Evolutionary conservation across 805 yeast species (phyloP), one percentile per base, ranked within the genome.

Genomic region (Danielozyma ontarioensis): DNA sequence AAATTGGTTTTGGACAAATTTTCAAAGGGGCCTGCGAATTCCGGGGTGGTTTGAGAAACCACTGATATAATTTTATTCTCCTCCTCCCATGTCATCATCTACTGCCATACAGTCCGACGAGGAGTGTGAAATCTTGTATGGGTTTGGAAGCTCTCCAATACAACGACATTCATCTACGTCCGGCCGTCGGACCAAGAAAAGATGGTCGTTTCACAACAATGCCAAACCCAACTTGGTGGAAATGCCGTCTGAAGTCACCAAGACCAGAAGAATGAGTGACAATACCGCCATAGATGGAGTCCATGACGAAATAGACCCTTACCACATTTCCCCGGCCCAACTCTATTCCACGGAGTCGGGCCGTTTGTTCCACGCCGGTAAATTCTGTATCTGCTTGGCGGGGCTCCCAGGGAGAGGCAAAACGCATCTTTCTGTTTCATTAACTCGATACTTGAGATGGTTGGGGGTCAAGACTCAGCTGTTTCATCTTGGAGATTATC

Each of bases 371-470:
- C 97, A 93, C 51, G 97, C 98, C 4, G 98, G 98, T 3, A 84
- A 86, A 48, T 78, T 93, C 28, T 78, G 95, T 47, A 82, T 93
- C 33, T 86, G 83, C 3, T 70, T 93, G 45, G 90, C 85, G 4
- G 98, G 98, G 0, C 68, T 89, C 39, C 97, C 98, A 2, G 97
- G 96, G 1, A 72, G 97, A 30, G 97, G 97, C 2, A 93, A 93
- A 55, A 93, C 98, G 1, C 87, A 88, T 54, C 68, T 90, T 32
- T 83, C 96, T 4, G 97, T 90, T 25, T 81, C 95, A 11, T 70
- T 93, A 42, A 87, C 96, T 3, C 74, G 98, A 37, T 93, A 89
- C 57, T 68, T 94, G 45, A 74, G 97, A 48, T 93, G 98, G 98
- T 67, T 93, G 28, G 98, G 98, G 4, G 97, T 93, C 14, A 81